phyloP scores from a whole-genome alignment of 495 filamentous ascomycete genomes.

The Clohesyomyces aquaticus region DNA sequence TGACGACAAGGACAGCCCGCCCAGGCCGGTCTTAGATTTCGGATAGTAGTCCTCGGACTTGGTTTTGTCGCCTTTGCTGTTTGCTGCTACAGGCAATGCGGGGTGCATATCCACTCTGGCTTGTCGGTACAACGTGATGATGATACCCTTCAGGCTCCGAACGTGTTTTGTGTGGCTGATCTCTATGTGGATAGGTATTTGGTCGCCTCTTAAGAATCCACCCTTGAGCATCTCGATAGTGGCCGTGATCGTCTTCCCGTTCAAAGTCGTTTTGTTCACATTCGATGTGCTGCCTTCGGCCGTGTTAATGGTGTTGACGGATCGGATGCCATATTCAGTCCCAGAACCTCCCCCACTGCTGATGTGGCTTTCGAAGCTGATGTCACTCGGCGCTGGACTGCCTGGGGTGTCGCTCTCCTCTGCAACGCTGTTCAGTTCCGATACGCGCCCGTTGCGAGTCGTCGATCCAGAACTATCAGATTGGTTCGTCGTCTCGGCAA shows the following conservation, averaged over 20 bases:
- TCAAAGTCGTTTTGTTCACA: slow-evolving; percentile 13
- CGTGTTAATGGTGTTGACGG: slow-evolving; percentile 21
- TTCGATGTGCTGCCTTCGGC: slow-evolving; percentile 1
- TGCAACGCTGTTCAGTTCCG: slow-evolving; percentile 34
- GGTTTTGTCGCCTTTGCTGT: slow-evolving; percentile 63
- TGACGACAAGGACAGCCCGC: slow-evolving; percentile 78
- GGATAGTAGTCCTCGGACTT: slow-evolving; percentile 87
- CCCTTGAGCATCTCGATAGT: slow-evolving; percentile 81
- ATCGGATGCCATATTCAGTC: slow-evolving; percentile 51
- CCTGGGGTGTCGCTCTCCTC: slow-evolving; percentile 39
- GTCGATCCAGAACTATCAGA: slow-evolving; percentile 16
- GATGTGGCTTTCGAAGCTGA: slow-evolving; percentile 64
- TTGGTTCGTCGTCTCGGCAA: slow-evolving; percentile 8
- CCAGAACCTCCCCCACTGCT: slow-evolving; percentile 55
- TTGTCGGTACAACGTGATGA: slow-evolving; percentile 89
- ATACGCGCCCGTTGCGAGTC: slow-evolving; percentile 29
- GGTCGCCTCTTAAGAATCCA: slow-evolving; percentile 85
- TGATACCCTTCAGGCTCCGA: slow-evolving; percentile 87
- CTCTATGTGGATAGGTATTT: slow-evolving; percentile 74
- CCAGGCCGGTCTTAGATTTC: slow-evolving; percentile 69
- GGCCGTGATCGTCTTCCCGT: slow-evolving; percentile 75
- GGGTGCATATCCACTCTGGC: slow-evolving; percentile 90
- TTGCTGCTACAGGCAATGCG: slow-evolving; percentile 62
- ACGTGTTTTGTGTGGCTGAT: slow-evolving; percentile 86
- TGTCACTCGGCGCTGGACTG: slow-evolving; percentile 63